These are phyloP conservation scores for Solanum hybrid DNA, from an alignment of 305 asterid genomes.

Conservation along the genomic window DNA sequence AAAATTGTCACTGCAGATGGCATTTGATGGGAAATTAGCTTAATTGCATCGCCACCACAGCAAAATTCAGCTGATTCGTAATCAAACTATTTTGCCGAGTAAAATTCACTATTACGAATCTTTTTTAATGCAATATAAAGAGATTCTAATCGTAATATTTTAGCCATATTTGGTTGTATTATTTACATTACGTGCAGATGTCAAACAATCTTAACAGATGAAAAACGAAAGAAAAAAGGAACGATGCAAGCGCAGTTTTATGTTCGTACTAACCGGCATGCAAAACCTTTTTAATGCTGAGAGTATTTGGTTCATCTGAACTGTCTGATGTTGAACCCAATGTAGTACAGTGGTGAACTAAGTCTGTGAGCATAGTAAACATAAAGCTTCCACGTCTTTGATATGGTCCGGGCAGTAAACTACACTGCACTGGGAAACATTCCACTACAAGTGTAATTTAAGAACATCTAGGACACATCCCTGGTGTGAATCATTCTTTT, in stretches of 20 bases:
- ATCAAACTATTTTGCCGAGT: no score
- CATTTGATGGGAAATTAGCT: not conserved
- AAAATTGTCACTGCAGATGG: not conserved
- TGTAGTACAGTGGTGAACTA: not conserved
- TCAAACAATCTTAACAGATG: not conserved
- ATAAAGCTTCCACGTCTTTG: not conserved
- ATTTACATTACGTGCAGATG: not conserved
- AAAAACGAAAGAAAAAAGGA: not conserved
- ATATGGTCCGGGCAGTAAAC: not conserved
- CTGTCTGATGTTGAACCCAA: not conserved
- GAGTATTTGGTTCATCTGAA: not conserved
- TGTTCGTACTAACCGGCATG: not conserved
- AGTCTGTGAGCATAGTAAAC: not conserved
- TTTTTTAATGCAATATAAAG: not conserved
- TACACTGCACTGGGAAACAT: not conserved
- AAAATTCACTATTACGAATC: not conserved
- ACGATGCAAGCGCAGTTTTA: not conserved
- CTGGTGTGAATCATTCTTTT: not conserved
- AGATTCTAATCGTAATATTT: no score
- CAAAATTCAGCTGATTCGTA: not conserved
- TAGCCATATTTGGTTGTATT: no score
- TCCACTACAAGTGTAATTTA: not conserved
- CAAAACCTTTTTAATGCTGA: not conserved
- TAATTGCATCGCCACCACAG: not conserved
- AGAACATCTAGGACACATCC: not conserved